Evolutionary conservation across 257 asterid genomes (phyloP), one percentile per base, ranked within the genome.

Genomic region (Ilex aquifolium): DNA sequence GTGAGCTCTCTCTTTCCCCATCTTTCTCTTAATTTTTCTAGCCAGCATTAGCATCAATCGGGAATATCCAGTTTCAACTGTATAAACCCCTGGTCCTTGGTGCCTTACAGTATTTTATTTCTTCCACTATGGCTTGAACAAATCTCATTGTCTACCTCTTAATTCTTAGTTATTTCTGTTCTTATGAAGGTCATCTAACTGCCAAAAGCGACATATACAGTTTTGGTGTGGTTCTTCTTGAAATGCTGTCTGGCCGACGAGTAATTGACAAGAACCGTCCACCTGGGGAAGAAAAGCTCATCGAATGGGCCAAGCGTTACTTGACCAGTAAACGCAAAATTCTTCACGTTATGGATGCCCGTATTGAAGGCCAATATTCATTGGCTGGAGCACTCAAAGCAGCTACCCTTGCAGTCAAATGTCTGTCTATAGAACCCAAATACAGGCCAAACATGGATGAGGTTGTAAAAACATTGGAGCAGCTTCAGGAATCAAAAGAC

Each of bases 171-270:
- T 16, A 15, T 49, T 4, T 53, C 36, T 21, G 27, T 72, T 71
- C 49, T 44, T 14, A 49, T 73, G 72, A 40, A 86, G 95, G 88
- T n/a, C 91, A 80, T 77, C 61, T 83, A 52, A 86, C 95, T 7
- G 81, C 88, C 0, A 74, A 80, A 68, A 86, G 95, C 56, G 95
- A 86, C 52, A 86, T 86, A 51, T 86, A 86, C 32, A 86, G 91
- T 59, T 86, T 81, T 32, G 95, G 95, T 1, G 95, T 86, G 3
- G 95, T 86, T 31, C 95, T 86, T 62, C 85, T 86, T 0, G 95
- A 83, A 73, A 86, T 86, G 67, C 66, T 86, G 71, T 81, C 91
- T 0, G 95, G 91, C 6, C 61, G 79, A 10, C 83, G 88, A 0
- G 91, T 74, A 16, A 42, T 86, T 48, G 95, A 86, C 78, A 78